These are phyloP conservation scores for Pythium dissimile DNA, from an alignment of 352 stramenopile species.

Conservation along the genomic window DNA sequence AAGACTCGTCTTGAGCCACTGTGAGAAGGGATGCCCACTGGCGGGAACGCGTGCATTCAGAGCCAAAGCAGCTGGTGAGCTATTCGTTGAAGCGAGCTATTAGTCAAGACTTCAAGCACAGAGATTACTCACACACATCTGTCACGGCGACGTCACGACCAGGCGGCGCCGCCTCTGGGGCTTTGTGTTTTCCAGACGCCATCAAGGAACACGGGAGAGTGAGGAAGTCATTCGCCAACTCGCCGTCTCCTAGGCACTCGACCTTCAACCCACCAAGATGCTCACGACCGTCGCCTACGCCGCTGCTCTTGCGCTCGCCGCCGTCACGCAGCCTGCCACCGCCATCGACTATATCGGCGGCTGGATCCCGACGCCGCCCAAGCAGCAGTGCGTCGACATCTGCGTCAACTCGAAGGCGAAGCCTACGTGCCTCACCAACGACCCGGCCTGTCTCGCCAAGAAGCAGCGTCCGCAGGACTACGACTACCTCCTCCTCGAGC, in stretches of 20 bases:
- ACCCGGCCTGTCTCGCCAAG: conserved; percentile 43
- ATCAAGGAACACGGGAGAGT: background rate
- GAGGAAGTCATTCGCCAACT: background rate
- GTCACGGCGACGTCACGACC: background rate
- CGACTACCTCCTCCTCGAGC: conserved; percentile 65
- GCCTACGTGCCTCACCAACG: conserved; percentile 44
- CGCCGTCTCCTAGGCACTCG: background rate
- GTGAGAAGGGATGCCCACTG: background rate
- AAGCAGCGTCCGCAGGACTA: no score
- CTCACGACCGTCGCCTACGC: background rate
- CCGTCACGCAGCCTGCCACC: background rate
- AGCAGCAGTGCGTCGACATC: conserved; percentile 37
- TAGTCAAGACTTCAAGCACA: background rate
- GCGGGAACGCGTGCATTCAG: background rate
- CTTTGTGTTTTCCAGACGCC: background rate
- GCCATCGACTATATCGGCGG: conserved; percentile 51
- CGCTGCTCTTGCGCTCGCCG: background rate
- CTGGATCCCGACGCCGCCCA: conserved; percentile 33
- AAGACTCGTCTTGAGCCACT: background rate
- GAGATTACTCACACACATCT: background rate
- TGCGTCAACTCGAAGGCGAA: conserved; percentile 24
- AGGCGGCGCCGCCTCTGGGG: background rate
- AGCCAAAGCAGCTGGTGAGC: background rate
- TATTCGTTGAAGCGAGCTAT: background rate
- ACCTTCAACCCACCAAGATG: background rate